Evolutionary conservation across 163 green algal species (phyloP).

Genomic region (Chlorella variabilis): DNA sequence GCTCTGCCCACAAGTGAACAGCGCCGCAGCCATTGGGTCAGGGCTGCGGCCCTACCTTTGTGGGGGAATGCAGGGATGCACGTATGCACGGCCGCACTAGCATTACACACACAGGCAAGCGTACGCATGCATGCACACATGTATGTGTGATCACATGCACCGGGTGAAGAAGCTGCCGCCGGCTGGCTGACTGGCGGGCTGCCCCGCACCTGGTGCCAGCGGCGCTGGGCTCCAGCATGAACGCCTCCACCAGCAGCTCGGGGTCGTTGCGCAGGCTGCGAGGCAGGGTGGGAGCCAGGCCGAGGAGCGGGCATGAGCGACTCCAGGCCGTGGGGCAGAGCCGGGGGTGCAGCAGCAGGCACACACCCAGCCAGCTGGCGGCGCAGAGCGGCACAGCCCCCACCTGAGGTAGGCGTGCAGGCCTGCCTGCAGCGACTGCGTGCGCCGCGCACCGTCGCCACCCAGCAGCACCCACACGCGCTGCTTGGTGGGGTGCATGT

Average conservation of each 20-base stretch:
- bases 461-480: constrained; percentile 50
- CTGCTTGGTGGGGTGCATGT: constrained; percentile 32
- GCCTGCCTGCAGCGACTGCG: constrained; percentile 30
- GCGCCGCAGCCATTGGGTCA: constrained; percentile 3
- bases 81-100: too few relatives aligned
- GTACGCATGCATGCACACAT: too few relatives aligned
- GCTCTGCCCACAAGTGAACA: constrained; percentile 19
- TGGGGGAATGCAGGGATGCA: background rate
- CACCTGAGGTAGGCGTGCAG: constrained; percentile 32
- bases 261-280: constrained; percentile 20
- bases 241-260: constrained; percentile 37
- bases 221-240: constrained; percentile 27
- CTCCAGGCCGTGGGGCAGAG: too few relatives aligned
- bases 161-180: too few relatives aligned
- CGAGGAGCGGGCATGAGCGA: too few relatives aligned
- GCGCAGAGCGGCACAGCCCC: background rate
- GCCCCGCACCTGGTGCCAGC: constrained; percentile 1
- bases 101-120: too few relatives aligned
- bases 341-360: too few relatives aligned
- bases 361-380: too few relatives aligned
- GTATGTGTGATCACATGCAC: too few relatives aligned
- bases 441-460: constrained; percentile 38
- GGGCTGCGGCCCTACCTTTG: constrained; percentile 23
- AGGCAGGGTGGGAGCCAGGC: too few relatives aligned
- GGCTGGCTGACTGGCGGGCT: too few relatives aligned